These are phyloP conservation scores for Daldinia caldariorum DNA, from an alignment of 495 filamentous ascomycete genomes.

Conservation along the genomic window DNA sequence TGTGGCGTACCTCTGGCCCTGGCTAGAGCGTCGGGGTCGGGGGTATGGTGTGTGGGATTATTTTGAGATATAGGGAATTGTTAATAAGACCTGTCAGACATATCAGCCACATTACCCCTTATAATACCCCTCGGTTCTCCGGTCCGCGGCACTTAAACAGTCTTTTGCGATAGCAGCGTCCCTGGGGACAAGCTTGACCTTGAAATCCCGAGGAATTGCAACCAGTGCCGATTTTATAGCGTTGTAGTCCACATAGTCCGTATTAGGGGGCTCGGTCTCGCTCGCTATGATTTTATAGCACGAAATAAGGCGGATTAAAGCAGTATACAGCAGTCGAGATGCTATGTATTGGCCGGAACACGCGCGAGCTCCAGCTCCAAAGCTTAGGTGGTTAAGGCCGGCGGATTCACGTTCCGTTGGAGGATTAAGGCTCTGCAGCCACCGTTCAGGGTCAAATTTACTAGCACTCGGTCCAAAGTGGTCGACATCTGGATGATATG, in stretches of 20 bases:
- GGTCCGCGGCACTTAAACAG: conserved; percentile 52
- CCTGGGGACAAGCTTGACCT: conserved; percentile 60
- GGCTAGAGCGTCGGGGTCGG: neutral
- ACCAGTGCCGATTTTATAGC: conserved; percentile 64
- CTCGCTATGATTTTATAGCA: conserved; percentile 63
- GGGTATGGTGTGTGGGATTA: neutral
- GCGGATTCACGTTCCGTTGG: conserved; percentile 50
- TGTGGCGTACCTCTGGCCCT: neutral
- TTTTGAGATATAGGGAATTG: no score
- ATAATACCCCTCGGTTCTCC: conserved; percentile 57
- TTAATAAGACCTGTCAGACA: no score
- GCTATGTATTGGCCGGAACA: conserved; percentile 65
- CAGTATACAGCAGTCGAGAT: conserved; percentile 59
- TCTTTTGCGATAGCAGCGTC: conserved; percentile 45
- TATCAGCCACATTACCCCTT: conserved; percentile 47
- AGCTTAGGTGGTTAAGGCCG: conserved; percentile 60
- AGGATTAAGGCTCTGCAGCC: conserved; percentile 55
- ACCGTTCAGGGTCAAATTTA: conserved; percentile 64
- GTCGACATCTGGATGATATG: conserved; percentile 49
- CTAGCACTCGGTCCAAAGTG: conserved; percentile 61
- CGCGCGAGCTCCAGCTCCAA: conserved; percentile 63
- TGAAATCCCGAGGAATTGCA: conserved; percentile 65
- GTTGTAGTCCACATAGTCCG: conserved; percentile 68
- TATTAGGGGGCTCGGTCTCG: conserved; percentile 60
- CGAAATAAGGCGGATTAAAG: conserved; percentile 59